phyloP scores from a whole-genome alignment of 768 basidiomycete genomes.

The Coprinopsis strossmayeri region DNA sequence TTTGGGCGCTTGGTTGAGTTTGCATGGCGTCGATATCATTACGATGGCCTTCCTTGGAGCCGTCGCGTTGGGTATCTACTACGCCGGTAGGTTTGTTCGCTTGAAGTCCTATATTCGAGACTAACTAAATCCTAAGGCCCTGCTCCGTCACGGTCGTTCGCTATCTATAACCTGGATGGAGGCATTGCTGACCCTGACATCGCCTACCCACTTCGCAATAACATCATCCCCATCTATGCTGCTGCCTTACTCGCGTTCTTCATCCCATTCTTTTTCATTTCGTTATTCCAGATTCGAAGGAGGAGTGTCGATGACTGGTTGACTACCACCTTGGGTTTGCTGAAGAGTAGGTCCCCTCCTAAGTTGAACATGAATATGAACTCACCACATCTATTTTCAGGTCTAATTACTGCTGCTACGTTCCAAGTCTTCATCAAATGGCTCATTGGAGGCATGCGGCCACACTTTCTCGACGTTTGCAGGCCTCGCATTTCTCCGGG shows the following conservation, averaged over 20 bases:
- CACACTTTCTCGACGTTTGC: slow-evolving; percentile 49
- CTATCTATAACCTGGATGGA: slow-evolving; percentile 38
- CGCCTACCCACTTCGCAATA: slow-evolving; percentile 43
- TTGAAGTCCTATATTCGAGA: not conserved
- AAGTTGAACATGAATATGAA: not conserved
- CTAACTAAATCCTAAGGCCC: slow-evolving; percentile 21
- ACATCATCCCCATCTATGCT: slow-evolving; percentile 48
- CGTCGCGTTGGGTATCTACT: slow-evolving; percentile 46
- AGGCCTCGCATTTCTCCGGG: slow-evolving; percentile 31
- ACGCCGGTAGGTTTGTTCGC: slow-evolving; percentile 28
- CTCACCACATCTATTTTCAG: slow-evolving; percentile 12
- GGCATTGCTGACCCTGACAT: slow-evolving; percentile 46
- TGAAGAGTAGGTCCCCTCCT: slow-evolving; percentile 40
- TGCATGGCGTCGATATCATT: slow-evolving; percentile 45
- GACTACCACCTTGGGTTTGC: slow-evolving; percentile 46
- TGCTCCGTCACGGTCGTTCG: slow-evolving; percentile 37
- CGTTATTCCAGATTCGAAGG: slow-evolving; percentile 46
- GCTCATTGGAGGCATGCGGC: slow-evolving; percentile 44
- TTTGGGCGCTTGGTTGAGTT: slow-evolving; percentile 29
- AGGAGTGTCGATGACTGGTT: slow-evolving; percentile 39
- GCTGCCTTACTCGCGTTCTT: slow-evolving; percentile 49
- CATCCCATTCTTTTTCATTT: slow-evolving; percentile 48
- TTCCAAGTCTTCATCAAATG: slow-evolving; percentile 51
- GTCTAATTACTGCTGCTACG: slow-evolving; percentile 24
- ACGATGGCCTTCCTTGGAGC: slow-evolving; percentile 56